Base-by-base conservation (phyloP, 108 stramenopile genomes). In the Schizochytrium sp. region DNA sequence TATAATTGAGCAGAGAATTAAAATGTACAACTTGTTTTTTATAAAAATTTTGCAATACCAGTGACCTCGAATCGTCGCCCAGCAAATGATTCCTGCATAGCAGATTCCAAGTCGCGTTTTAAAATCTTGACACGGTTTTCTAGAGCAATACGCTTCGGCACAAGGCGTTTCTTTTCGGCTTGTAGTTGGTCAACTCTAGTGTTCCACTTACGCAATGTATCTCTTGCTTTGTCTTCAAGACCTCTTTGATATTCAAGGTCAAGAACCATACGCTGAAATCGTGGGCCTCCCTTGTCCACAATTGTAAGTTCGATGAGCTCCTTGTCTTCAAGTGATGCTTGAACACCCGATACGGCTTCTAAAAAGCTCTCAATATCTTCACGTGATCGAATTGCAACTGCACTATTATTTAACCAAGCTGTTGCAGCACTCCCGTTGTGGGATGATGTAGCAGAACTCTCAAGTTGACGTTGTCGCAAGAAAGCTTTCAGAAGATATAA, bases 21-120 rank as follows among this genome's bases (percentile, higher is more conserved):
- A 69, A 69, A 69, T 7, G 44, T 60, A 2, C 59, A 17, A n/a
- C 59, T n/a, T 60, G 17, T 60, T 17, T 44, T 69, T 15, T 69
- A 69, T 44, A 69, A 69, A 15, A 69, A 69, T 69, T 69, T 69
- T 0, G 64, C 64, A 69, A 69, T 69, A 5, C 64, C 64, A 44
- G 42, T 69, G 44, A 69, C 44, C 10, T 10, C 64, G 44, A 69
- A 69, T 10, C 42, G 64, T 69, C 44, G 40, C 42, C 64, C 64
- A 69, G 40, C 64, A 69, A 69, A 69, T 0, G 28, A 38, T 13
- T 69, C 64, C 44, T 15, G 64, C 7, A 69, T 8, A 7, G 64
- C 64, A 44, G 12, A 38, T 44, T 69, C 64, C 64, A 69, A 44
- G 15, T 69, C 64, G 12, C 42, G 42, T 44, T 69, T 69, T 38